A percentile compares a stretch with the other conserved stretches of the same genome.
These are phyloP conservation scores for Melanomma pulvis-pyrius DNA, from an alignment of 495 filamentous ascomycete genomes.

Conservation along the genomic window DNA sequence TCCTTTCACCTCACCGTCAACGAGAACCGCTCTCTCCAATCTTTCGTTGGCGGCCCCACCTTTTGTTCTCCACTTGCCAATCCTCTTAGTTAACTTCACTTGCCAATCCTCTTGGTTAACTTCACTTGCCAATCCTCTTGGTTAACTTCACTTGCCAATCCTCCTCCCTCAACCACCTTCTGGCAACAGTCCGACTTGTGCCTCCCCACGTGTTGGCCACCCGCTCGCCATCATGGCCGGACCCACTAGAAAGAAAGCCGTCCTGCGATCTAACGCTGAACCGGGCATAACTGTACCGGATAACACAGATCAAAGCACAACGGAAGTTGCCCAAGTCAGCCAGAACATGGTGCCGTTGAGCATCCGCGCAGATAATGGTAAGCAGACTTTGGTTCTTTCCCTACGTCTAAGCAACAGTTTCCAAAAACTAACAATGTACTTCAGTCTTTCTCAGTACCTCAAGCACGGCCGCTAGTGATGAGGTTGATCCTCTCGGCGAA, in stretches of 20 bases:
- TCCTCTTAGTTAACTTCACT: not conserved
- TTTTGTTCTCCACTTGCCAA: no score
- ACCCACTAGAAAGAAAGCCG: no score
- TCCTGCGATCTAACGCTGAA: no score
- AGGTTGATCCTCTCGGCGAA: constrained; percentile 17
- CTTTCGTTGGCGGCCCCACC: not conserved
- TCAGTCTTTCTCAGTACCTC: not conserved
- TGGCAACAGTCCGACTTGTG: not conserved
- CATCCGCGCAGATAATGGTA: not conserved
- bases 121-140: not conserved
- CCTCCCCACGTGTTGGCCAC: not conserved
- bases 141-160: not conserved
- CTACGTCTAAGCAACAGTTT: not conserved
- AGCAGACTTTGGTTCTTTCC: not conserved
- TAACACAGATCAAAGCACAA: not conserved
- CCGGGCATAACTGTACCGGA: not conserved
- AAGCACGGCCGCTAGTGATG: not conserved
- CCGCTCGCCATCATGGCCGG: no score
- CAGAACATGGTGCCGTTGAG: constrained; percentile 6
- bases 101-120: not conserved
- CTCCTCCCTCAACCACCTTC: not conserved
- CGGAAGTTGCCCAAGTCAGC: constrained; percentile 2
- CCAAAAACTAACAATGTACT: not conserved
- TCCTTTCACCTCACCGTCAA: not conserved
- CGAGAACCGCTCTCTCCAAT: not conserved